Conservation (phyloP, 73 alveolate species). For the Paramecium octaurelia region DNA sequence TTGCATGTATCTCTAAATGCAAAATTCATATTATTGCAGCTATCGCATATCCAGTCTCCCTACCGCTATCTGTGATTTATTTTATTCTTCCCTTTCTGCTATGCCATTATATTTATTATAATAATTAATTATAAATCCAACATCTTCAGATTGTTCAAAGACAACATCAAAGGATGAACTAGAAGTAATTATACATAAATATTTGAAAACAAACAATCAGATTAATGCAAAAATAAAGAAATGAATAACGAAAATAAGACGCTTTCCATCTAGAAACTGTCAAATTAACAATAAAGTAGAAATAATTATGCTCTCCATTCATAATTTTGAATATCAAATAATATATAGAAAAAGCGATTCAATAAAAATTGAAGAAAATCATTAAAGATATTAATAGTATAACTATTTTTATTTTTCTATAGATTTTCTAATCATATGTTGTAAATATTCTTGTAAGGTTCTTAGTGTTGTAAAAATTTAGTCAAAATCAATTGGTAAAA, state of each 20-base stretch:
- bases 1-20: conserved; percentile 70
- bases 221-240: not conserved
- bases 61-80: conserved; percentile 17
- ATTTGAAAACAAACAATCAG: not conserved
- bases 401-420: not conserved
- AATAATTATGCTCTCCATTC: not conserved
- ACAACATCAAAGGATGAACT: not conserved
- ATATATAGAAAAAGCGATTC: too few relatives aligned
- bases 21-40: conserved; percentile 69
- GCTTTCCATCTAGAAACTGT: not conserved
- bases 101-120: not conserved
- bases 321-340: too few relatives aligned
- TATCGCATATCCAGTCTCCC: conserved; percentile 72
- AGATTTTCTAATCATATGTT: not conserved
- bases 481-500: not conserved
- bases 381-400: not conserved
- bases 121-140: not conserved
- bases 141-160: not conserved
- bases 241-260: not conserved
- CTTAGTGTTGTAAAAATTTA: not conserved
- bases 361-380: not conserved
- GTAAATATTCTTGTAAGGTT: not conserved
- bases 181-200: not conserved
- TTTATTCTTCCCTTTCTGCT: not conserved
- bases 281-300: not conserved